Base-by-base conservation (phyloP, 345 rosid genomes). In the Sisymbrium irio region DNA sequence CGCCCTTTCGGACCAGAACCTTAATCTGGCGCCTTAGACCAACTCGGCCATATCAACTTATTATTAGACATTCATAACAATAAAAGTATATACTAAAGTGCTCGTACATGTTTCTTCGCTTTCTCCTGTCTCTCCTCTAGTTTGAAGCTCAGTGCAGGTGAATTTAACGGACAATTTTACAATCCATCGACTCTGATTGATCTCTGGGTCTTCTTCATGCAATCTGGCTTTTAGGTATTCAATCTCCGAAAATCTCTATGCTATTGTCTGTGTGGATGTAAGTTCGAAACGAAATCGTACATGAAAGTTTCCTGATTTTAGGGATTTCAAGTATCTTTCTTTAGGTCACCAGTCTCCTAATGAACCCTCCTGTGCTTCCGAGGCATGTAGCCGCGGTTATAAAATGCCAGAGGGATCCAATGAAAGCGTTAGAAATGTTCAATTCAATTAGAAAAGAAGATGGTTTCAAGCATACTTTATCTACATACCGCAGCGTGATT, bases 1-100 rank as follows among this genome's bases (percentile, higher is more conserved):
- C 89, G 89, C 89, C 90, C 91, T 91, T 94, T 91, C 96, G 90
- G 93, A 94, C 95, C 96, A 91, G 91, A 88, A 91, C 97, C 98
- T 89, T 85, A 91, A 94, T 88, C 93, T 89, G 95, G 90, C 93
- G 89, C 94, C 94, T 89, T 89, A 85, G 91, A 57, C 62, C 71
- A 76, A 58, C 62, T 58, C 62, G 62, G 62, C 62, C 62, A 58
- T 57, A 58, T 58, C 62, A 58, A 58, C 62, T 58, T n/a, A n/a
- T n/a, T n/a, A n/a, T n/a, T n/a, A n/a, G n/a, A n/a, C n/a, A n/a
- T n/a, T n/a, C n/a, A n/a, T n/a, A n/a, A n/a, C n/a, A n/a, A n/a
- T n/a, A n/a, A n/a, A n/a, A n/a, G n/a, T n/a, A n/a, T n/a, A n/a
- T n/a, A n/a, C n/a, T n/a, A n/a, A n/a, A n/a, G n/a, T n/a, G n/a